These are phyloP conservation scores for Penicillium paxilli DNA, from an alignment of 495 filamentous ascomycete genomes.

Conservation along the genomic window DNA sequence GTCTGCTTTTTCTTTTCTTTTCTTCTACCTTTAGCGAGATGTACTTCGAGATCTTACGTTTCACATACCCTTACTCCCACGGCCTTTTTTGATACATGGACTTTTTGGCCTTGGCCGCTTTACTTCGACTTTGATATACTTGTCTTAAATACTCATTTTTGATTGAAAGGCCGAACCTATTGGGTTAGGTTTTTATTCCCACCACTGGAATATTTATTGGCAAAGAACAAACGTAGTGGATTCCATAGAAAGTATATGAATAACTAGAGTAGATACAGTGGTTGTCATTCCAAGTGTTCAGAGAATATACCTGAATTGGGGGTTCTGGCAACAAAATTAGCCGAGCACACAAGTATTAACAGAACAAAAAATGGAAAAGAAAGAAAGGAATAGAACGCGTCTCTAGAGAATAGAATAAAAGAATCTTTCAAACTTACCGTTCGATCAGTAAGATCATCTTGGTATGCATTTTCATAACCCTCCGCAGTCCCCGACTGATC, in stretches of 20 bases:
- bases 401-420: background rate
- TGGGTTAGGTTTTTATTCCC: background rate
- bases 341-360: background rate
- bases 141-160: background rate
- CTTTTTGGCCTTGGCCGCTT: background rate
- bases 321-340: slow-evolving; percentile 26
- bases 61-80: background rate
- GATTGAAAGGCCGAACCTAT: background rate
- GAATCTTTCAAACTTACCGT: slow-evolving; percentile 6
- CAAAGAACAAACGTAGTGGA: too few species aligned
- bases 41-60: background rate
- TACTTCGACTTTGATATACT: background rate
- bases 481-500: slow-evolving; percentile 28
- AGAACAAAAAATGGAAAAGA: background rate
- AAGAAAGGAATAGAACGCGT: background rate
- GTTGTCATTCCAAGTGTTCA: slow-evolving; percentile 4
- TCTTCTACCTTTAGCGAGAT: background rate
- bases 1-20: too few species aligned
- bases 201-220: background rate
- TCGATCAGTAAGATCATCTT: slow-evolving; percentile 44
- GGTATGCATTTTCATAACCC: slow-evolving; percentile 42
- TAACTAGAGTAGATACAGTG: background rate
- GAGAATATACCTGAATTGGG: slow-evolving; percentile 41
- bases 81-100: background rate
- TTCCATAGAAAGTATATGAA: too few species aligned